phyloP scores from a whole-genome alignment of 176 grass and related monocot species.

The Lolium rigidum region DNA sequence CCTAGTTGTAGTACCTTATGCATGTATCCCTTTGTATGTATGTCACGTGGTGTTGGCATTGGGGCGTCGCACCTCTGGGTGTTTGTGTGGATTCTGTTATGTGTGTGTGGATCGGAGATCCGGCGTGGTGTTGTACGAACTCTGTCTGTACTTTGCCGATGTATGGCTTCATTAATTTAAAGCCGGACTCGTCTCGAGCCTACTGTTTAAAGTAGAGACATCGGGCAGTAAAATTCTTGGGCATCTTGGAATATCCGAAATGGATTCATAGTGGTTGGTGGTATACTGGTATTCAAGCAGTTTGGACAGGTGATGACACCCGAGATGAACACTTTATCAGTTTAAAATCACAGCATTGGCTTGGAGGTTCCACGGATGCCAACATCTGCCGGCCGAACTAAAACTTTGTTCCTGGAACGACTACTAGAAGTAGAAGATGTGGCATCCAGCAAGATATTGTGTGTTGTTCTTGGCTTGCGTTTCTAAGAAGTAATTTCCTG shows the following conservation, averaged over 20 bases:
- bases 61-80: no score
- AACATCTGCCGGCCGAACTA: not conserved
- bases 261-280: not conserved
- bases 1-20: no score
- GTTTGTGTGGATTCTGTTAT: no score
- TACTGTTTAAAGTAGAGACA: not conserved
- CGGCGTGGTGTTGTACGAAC: no score
- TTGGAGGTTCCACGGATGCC: not conserved
- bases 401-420: not conserved
- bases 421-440: not conserved
- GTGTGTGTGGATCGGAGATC: no score
- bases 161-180: no score
- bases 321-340: not conserved
- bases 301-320: not conserved
- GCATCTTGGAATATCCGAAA: constrained; percentile 23
- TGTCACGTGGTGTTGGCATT: no score
- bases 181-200: no score
- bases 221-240: not conserved
- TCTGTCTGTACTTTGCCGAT: no score
- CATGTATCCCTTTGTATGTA: no score
- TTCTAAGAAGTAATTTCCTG: not conserved
- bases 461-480: not conserved
- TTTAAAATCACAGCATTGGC: no score
- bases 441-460: not conserved
- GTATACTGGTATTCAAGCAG: not conserved